Evolutionary conservation across 1,284 basidiomycete species (phyloP).

Genomic region (Coriolopsis trogii): DNA sequence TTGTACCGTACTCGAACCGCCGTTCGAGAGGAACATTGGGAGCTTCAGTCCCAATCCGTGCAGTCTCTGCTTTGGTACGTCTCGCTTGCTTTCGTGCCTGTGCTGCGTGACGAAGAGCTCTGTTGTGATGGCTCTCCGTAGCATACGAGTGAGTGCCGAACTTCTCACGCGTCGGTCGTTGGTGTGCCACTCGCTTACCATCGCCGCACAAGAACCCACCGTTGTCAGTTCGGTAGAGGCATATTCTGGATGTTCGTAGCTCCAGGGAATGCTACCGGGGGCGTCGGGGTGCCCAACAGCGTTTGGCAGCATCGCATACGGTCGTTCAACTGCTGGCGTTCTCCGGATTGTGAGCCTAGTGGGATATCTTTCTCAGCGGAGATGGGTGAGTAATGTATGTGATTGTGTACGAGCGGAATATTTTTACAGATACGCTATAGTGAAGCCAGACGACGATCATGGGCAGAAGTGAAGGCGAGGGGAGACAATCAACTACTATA

Average conservation of each 20-base stretch:
- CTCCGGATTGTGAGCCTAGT: too few species aligned
- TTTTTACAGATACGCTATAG: too few species aligned
- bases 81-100: background rate
- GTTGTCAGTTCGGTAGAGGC: background rate
- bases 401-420: too few species aligned
- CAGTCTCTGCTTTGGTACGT: constrained; percentile 1
- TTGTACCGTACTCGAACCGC: constrained; percentile 6
- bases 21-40: constrained; percentile 3
- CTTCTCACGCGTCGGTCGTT: too few species aligned
- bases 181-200: background rate
- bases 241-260: constrained; percentile 6
- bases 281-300: background rate
- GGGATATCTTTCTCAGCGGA: too few species aligned
- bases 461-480: too few species aligned
- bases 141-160: background rate
- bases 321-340: constrained; percentile 8
- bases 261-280: constrained; percentile 12
- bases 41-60: constrained; percentile 10
- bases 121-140: background rate
- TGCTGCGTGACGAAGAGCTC: background rate
- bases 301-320: constrained; percentile 7
- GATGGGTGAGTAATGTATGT: too few species aligned
- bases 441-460: too few species aligned
- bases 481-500: too few species aligned
- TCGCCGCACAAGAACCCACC: background rate